These are phyloP conservation scores for Aphanomyces euteiches DNA, from an alignment of 352 stramenopile genomes.

Conservation along the genomic window DNA sequence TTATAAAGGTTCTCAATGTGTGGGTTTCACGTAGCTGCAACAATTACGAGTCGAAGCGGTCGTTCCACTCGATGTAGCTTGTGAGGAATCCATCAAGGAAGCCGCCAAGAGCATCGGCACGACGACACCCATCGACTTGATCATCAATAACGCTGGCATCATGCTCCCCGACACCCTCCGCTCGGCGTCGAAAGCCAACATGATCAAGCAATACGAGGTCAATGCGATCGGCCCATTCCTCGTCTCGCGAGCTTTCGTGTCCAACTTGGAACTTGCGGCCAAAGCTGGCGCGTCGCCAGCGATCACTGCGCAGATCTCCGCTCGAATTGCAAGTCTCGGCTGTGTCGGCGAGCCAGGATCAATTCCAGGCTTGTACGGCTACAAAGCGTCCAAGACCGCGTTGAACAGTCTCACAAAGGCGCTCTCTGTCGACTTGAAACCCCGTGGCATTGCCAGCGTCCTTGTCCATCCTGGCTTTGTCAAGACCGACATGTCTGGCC, in stretches of 20 bases:
- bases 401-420: constrained; percentile 59
- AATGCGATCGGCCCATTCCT: constrained; percentile 62
- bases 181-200: constrained; percentile 38
- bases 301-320: neutral
- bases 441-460: constrained; percentile 41
- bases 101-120: neutral
- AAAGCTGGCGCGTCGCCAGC: neutral
- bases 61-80: constrained; percentile 11
- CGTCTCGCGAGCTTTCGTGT: constrained; percentile 45
- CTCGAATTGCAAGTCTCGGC: neutral
- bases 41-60: constrained; percentile 11
- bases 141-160: constrained; percentile 64
- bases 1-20: too few species aligned
- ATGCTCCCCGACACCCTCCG: constrained; percentile 30
- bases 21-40: constrained; percentile 27
- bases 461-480: constrained; percentile 54
- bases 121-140: constrained; percentile 46
- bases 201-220: constrained; percentile 60
- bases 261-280: constrained; percentile 43
- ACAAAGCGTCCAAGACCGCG: constrained; percentile 53
- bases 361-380: neutral
- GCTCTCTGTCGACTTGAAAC: constrained; percentile 44
- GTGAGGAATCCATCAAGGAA: constrained; percentile 15
- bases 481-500: constrained; percentile 44
- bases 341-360: neutral